phyloP scores from a whole-genome alignment of 768 basidiomycete species.

The Candolleomyces eurysporus region DNA sequence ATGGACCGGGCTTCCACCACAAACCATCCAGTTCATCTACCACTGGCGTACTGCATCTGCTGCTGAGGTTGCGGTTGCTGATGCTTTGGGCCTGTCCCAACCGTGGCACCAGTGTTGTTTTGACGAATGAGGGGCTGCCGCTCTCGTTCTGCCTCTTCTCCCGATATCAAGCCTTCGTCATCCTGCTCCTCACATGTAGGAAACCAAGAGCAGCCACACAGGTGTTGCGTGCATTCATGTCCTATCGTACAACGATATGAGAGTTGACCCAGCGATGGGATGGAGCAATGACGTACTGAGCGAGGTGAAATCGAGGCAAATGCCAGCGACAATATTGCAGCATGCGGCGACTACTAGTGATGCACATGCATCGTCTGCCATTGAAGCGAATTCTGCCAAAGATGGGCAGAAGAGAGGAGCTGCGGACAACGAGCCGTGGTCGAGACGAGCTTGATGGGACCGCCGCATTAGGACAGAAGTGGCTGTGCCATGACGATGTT shows the following conservation, averaged over 20 bases:
- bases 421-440: no score
- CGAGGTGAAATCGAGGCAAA: slow-evolving; percentile 37
- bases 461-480: no score
- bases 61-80: slow-evolving; percentile 20
- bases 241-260: slow-evolving; percentile 18
- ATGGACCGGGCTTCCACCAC: no score
- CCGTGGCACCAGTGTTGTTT: no score
- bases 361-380: slow-evolving; percentile 28
- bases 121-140: slow-evolving; percentile 18
- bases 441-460: no score
- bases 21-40: no score
- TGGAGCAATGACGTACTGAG: slow-evolving; percentile 25
- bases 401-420: no score
- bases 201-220: slow-evolving; percentile 24
- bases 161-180: neutral
- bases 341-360: slow-evolving; percentile 26
- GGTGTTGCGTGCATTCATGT: slow-evolving; percentile 32
- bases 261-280: neutral
- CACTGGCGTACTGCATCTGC: slow-evolving; percentile 18
- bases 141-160: slow-evolving; percentile 12
- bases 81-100: slow-evolving; percentile 8
- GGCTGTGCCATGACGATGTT: no score
- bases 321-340: slow-evolving; percentile 34
- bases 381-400: slow-evolving; percentile 7
- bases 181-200: slow-evolving; percentile 7